These are phyloP conservation scores for Lasiodiplodia gonubiensis DNA, from an alignment of 2,329 filamentous ascomycete species.

Conservation along the genomic window DNA sequence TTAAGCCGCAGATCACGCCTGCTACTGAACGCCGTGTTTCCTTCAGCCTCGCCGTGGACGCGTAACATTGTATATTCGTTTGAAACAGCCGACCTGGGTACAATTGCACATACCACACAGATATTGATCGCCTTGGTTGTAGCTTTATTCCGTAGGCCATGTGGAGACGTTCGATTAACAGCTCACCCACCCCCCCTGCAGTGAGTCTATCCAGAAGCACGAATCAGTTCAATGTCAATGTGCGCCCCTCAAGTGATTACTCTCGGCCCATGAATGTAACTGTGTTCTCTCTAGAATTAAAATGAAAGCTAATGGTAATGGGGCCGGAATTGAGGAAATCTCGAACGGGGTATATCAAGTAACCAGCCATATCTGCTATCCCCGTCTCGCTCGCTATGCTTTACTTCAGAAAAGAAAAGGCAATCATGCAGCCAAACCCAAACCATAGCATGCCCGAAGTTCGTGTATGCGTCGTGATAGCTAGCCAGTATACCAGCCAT, in stretches of 20 bases:
- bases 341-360: constrained; percentile 25
- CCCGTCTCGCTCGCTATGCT: constrained; percentile 18
- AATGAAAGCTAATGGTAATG: neutral
- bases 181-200: too few species aligned
- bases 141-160: neutral
- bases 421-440: neutral
- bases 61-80: neutral
- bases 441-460: neutral
- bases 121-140: neutral
- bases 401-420: neutral
- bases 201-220: too few species aligned
- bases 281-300: constrained; percentile 2
- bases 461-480: neutral
- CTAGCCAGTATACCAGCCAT: neutral
- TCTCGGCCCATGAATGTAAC: neutral
- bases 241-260: neutral
- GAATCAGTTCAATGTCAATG: neutral
- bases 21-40: neutral
- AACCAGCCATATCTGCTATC: constrained; percentile 17
- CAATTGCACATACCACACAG: neutral
- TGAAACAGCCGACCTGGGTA: neutral
- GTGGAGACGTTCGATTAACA: neutral
- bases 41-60: neutral
- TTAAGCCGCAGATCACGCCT: neutral
- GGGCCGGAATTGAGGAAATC: neutral